Evolutionary conservation across 2,329 filamentous ascomycete genomes (phyloP).

Genomic region (Penicillium sp.): DNA sequence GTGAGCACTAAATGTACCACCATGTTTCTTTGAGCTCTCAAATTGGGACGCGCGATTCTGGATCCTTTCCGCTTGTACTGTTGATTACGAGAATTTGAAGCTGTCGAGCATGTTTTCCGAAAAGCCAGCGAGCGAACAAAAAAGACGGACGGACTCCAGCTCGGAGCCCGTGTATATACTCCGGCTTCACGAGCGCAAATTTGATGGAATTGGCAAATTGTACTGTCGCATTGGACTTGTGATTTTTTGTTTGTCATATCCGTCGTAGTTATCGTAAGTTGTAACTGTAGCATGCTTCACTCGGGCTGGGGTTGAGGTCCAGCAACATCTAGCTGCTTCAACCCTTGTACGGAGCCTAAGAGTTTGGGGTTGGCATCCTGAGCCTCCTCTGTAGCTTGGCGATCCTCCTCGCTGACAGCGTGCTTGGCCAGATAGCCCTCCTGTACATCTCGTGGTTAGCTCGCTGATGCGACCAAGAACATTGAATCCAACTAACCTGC

Average conservation of each 20-base stretch:
- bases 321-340: constrained; percentile 90
- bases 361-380: constrained; percentile 56
- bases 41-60: constrained; percentile 28
- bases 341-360: constrained; percentile 90
- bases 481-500: constrained; percentile 64
- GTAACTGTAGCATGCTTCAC: constrained; percentile 44
- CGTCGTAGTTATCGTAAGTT: constrained; percentile 22
- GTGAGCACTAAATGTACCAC: constrained; percentile 42
- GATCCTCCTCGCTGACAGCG: constrained; percentile 80
- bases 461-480: neutral
- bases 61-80: constrained; percentile 29
- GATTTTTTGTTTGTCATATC: constrained; percentile 24
- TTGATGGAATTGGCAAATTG: constrained; percentile 31
- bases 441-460: constrained; percentile 52
- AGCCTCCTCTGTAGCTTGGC: constrained; percentile 59
- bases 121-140: constrained; percentile 15
- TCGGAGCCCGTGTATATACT: constrained; percentile 41
- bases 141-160: constrained; percentile 25
- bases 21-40: constrained; percentile 33
- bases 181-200: constrained; percentile 28
- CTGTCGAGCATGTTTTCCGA: constrained; percentile 22
- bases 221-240: constrained; percentile 21
- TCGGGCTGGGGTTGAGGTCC: constrained; percentile 81
- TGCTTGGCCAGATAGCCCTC: constrained; percentile 92
- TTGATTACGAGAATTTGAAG: constrained; percentile 30